Conservation (phyloP, 2,329 filamentous ascomycete species). For the Tothia fuscella region DNA sequence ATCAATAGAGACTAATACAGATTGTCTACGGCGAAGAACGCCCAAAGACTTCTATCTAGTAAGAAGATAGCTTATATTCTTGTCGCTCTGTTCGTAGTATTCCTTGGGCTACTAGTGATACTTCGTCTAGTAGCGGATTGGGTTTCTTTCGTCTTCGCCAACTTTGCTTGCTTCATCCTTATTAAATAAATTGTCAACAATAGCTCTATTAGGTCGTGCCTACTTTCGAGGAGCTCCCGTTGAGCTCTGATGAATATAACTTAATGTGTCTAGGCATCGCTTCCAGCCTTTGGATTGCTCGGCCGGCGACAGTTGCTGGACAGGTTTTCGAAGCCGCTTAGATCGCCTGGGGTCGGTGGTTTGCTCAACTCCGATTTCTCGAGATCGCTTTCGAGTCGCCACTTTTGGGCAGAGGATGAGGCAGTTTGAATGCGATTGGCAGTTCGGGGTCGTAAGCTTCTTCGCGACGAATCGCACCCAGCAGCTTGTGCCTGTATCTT, state of each 20-base stretch:
- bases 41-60: constrained; percentile 21
- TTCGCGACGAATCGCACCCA: constrained; percentile 9
- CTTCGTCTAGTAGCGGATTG: constrained; percentile 11
- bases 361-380: constrained; percentile 9
- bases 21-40: constrained; percentile 14
- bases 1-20: constrained; percentile 16
- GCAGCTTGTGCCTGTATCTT: constrained; percentile 9
- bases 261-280: constrained; percentile 10
- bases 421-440: constrained; percentile 10
- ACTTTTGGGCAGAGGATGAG: constrained; percentile 10
- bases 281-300: constrained; percentile 10
- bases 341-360: constrained; percentile 10
- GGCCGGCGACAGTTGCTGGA: constrained; percentile 10
- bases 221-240: constrained; percentile 10
- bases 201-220: constrained; percentile 11
- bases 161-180: constrained; percentile 10
- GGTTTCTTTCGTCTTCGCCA: constrained; percentile 10
- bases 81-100: constrained; percentile 17
- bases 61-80: constrained; percentile 21
- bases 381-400: constrained; percentile 11
- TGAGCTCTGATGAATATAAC: constrained; percentile 10
- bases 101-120: constrained; percentile 16
- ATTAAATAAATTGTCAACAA: constrained; percentile 9
- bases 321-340: constrained; percentile 12
- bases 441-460: constrained; percentile 11